Evolutionary conservation across 305 asterid genomes (phyloP).

Genomic region (Fraxinus sp.): DNA sequence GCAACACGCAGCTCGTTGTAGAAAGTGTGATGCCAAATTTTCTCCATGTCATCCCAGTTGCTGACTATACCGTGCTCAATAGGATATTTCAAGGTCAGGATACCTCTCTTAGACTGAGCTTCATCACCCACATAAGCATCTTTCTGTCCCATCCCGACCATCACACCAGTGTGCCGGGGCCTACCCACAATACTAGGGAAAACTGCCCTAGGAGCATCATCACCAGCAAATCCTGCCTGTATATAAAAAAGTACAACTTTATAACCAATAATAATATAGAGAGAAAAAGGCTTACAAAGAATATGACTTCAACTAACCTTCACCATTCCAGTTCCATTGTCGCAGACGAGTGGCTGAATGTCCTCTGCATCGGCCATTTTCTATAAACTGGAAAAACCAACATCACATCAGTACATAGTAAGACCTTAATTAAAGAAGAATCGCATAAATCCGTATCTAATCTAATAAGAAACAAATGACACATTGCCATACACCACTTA

Average conservation of each 20-base stretch:
- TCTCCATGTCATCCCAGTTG: constrained; percentile 67
- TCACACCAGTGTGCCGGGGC: constrained; percentile 64
- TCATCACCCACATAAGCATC: constrained; percentile 66
- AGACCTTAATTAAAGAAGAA: not conserved
- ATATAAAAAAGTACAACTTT: not conserved
- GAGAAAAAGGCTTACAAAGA: not conserved
- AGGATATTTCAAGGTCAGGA: constrained; percentile 59
- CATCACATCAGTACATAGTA: not conserved
- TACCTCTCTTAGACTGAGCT: constrained; percentile 66
- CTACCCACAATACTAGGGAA: constrained; percentile 72
- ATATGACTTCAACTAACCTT: constrained; percentile 32
- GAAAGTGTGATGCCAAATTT: not conserved
- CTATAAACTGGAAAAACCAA: constrained; percentile 27
- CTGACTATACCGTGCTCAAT: constrained; percentile 64
- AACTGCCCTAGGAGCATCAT: constrained; percentile 71
- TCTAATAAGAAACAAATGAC: not conserved
- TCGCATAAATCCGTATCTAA: too few species aligned
- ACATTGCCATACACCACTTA: not conserved
- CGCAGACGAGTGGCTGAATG: constrained; percentile 63
- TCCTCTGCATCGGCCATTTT: constrained; percentile 64
- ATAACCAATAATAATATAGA: not conserved
- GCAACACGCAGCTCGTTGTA: not conserved
- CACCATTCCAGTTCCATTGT: constrained; percentile 69
- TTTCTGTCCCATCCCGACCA: constrained; percentile 69
- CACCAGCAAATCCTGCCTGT: constrained; percentile 75